Base-by-base conservation (phyloP, 768 basidiomycete genomes). In the Galerina marginata region DNA sequence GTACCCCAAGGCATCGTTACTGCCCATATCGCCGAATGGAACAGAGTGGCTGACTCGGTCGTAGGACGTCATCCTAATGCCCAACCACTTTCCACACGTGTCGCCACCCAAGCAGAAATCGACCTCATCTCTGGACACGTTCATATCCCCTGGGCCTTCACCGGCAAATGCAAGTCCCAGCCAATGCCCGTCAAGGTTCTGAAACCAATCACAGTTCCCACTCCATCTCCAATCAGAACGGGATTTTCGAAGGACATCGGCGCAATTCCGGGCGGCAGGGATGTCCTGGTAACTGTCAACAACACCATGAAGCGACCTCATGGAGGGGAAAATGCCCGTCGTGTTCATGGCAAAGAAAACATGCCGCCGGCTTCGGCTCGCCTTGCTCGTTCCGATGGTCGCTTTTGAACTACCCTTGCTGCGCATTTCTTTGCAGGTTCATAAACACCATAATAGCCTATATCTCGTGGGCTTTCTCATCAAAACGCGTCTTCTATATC, bases 31-130 rank as follows among this genome's bases (percentile, higher is more conserved):
- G 59, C 60, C 26, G 65, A 54, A 25, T 70, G 67, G 69, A 67
- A 61, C 59, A 59, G 63, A 45, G 60, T 67, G 65, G 71, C 71
- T 56, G 71, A 71, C 60, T 26, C 53, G 6, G 66, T 70, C 14
- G 71, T 71, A 20, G 71, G 71, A 29, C 63, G 61, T 15, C 71
- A 71, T 40, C 71, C 71, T 10, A 37, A 65, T 37, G 60, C 69
- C 4, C 57, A 59, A 33, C 67, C 69, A 1, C 66, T 71, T 37
- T 29, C 36, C 46, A 56, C 58, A 15, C 66, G 71, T n/a, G 54
- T 69, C 48, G 67, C 71, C 10, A 68, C 69, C 2, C 59, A 58
- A 39, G 61, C 63, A n/a, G 71, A 71, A 46, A 62, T 70, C 10
- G 66, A 62, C 38, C 57, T 69, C 54, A 70, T 71, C 26, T 69